Percentiles rank a stretch among this genome's conserved stretches.
These are phyloP conservation scores for Sporothrix brunneoviolacea DNA, from an alignment of 2,329 filamentous ascomycete genomes.

Conservation along the genomic window DNA sequence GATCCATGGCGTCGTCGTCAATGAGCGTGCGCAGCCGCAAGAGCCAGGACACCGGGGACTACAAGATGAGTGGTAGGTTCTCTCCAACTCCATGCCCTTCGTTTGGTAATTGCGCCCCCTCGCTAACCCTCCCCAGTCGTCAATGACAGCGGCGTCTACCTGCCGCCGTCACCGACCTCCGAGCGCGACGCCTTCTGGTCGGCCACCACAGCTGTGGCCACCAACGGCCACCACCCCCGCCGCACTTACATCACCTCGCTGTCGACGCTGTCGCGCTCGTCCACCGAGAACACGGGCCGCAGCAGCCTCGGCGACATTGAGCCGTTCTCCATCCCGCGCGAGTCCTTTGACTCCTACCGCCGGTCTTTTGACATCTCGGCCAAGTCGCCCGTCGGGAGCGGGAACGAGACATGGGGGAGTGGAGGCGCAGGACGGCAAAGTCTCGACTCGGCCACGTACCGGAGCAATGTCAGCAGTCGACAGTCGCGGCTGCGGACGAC, in stretches of 20 bases:
- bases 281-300: constrained; percentile 45
- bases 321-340: constrained; percentile 88
- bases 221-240: neutral
- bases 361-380: constrained; percentile 94
- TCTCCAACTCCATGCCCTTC: too few relatives aligned
- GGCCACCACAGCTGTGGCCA: neutral
- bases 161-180: constrained; percentile 82
- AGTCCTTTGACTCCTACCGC: constrained; percentile 95
- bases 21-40: constrained; percentile 55
- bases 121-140: constrained; percentile 56
- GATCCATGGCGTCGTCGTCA: constrained; percentile 54
- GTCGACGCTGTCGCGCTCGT: constrained; percentile 44
- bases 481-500: constrained; percentile 48
- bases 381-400: constrained; percentile 63
- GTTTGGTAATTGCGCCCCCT: too few relatives aligned
- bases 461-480: constrained; percentile 38
- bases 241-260: constrained; percentile 6
- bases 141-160: constrained; percentile 89
- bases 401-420: too few relatives aligned
- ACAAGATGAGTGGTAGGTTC: constrained; percentile 77
- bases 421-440: constrained; percentile 75
- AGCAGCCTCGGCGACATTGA: constrained; percentile 65
- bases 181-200: constrained; percentile 78
- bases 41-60: constrained; percentile 60
- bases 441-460: constrained; percentile 60